Base-by-base conservation (phyloP, 805 yeast genomes). In the Wickerhamiella sergipiensis region DNA sequence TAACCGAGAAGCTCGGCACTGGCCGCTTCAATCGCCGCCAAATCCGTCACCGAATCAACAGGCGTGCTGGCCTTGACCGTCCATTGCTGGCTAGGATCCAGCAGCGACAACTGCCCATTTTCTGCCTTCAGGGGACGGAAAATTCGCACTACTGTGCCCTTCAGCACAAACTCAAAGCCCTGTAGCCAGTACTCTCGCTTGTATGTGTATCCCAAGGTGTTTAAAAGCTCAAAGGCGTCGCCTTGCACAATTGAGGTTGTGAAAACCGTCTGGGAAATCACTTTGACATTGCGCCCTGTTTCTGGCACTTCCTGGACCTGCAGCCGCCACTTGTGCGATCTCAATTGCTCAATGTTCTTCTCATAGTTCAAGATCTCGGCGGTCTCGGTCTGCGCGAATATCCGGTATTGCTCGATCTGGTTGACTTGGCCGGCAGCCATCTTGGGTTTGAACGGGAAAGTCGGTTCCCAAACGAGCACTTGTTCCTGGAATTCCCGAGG, bases 1-100 rank as follows among this genome's bases (percentile, higher is more conserved):
- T 87, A 67, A 45, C 67, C 70, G 46, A 79, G 68, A 55, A 89
- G 67, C 50, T 81, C 80, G 52, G 76, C 77, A 3, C 81, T 77
- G 0, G 87, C 85, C 51, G 74, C 74, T 50, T 78, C 78, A 8
- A 84, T 78, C 47, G 76, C 75, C 29, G 85, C 89, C 43, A 88
- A 73, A 64, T 86, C 95, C 2, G 89, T 83, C 18, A 84, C 70
- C 52, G 77, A 77, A 10, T 79, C 78, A 9, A 85, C 81, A 57
- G 85, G 81, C n/a, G 82, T 78, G 59, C 72, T 81, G 10, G 82
- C 80, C 62, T 79, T 80, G 3, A 86, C 69, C 2, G 57, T 47
- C 61, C 63, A 62, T 40, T 59, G 60, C 10, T 55, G 60, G n/a
- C 66, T 55, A 18, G 51, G 40, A 44, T 67, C 71, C 18, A 61